Conservation (phyloP, 208 protist genomes). For the Crithidia fasciculata region DNA sequence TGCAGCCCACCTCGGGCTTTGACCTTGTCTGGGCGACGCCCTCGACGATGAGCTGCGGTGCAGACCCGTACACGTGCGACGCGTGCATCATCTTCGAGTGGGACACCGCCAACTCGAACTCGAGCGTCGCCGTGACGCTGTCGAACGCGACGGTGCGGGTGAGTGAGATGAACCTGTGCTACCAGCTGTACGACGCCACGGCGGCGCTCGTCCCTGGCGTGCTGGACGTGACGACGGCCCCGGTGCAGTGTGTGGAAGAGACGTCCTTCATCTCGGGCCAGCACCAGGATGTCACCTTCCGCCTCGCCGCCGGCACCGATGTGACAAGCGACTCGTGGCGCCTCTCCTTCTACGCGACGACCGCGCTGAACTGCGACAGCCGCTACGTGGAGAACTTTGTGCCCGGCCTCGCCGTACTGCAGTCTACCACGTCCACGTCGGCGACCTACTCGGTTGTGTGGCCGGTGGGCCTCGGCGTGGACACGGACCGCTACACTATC, state of each 20-base stretch:
- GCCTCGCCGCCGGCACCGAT: conserved; percentile 44
- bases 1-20: conserved; percentile 35
- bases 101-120: conserved; percentile 37
- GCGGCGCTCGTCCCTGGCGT: conserved; percentile 53
- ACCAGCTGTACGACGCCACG: conserved; percentile 67
- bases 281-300: conserved; percentile 71
- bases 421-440: conserved; percentile 40
- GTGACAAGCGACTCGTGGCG: conserved; percentile 75
- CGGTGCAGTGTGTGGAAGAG: conserved; percentile 71
- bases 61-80: conserved; percentile 48
- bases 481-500: conserved; percentile 61
- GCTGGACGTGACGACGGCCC: conserved; percentile 52
- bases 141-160: conserved; percentile 46
- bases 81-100: conserved; percentile 67
- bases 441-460: conserved; percentile 82
- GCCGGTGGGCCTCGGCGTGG: conserved; percentile 70
- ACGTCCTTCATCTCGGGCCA: conserved; percentile 63
- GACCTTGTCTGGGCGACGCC: conserved; percentile 79
- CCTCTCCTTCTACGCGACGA: conserved; percentile 76
- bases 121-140: conserved; percentile 47
- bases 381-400: conserved; percentile 69
- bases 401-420: conserved; percentile 40
- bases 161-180: conserved; percentile 78
- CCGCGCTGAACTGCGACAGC: conserved; percentile 43
- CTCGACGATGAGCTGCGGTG: conserved; percentile 58